Evolutionary conservation across 1,284 basidiomycete species (phyloP).

Genomic region (Naganishia albida): DNA sequence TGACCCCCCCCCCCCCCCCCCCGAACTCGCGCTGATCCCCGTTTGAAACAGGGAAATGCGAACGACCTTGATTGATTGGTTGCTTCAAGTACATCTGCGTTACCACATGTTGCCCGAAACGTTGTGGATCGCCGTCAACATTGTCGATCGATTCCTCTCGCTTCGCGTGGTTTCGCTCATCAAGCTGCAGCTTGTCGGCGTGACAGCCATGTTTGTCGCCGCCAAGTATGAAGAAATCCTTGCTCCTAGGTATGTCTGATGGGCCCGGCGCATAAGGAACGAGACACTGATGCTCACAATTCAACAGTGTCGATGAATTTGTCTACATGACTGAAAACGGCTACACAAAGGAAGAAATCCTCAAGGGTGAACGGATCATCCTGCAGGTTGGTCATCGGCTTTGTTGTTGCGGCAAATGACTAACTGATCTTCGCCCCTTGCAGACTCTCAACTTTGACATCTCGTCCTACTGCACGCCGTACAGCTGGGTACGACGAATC

Average conservation of each 20-base stretch:
- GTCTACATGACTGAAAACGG: slow-evolving; percentile 96
- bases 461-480: slow-evolving; percentile 97
- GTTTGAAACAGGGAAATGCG: slow-evolving; percentile 56
- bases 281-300: background rate
- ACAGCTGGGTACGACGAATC: slow-evolving; percentile 98
- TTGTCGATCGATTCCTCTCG: slow-evolving; percentile 66
- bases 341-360: slow-evolving; percentile 90
- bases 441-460: slow-evolving; percentile 88
- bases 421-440: background rate
- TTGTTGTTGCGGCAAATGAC: background rate
- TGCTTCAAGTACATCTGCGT: slow-evolving; percentile 64
- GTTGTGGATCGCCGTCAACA: slow-evolving; percentile 68
- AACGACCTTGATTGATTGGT: slow-evolving; percentile 61
- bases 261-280: background rate
- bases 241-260: slow-evolving; percentile 62
- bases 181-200: slow-evolving; percentile 66
- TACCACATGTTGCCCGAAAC: slow-evolving; percentile 69
- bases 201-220: slow-evolving; percentile 67
- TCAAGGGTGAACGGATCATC: slow-evolving; percentile 96
- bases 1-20: too few species aligned
- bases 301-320: slow-evolving; percentile 80
- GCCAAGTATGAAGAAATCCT: slow-evolving; percentile 68
- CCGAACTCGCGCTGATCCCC: background rate
- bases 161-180: slow-evolving; percentile 63
- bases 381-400: slow-evolving; percentile 58